These are phyloP conservation scores for Didymella pomorum DNA, from an alignment of 2,329 filamentous ascomycete genomes.

Conservation along the genomic window DNA sequence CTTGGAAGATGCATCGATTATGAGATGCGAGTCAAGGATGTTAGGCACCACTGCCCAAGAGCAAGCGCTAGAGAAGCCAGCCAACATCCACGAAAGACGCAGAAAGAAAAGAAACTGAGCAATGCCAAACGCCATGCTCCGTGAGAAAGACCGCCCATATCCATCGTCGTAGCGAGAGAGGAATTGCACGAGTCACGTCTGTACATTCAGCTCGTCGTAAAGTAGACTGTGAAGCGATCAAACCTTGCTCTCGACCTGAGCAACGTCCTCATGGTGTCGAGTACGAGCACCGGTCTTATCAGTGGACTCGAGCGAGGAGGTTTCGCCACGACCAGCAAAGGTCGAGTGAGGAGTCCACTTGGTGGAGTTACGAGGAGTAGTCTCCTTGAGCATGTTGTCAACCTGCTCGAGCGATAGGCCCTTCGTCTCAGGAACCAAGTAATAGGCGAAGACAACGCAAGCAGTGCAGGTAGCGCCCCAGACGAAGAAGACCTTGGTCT, in stretches of 20 bases:
- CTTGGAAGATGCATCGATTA: background rate
- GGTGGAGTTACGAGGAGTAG: conserved; percentile 73
- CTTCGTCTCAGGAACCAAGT: conserved; percentile 79
- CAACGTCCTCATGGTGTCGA: conserved; percentile 8
- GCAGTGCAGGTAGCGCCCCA: conserved; percentile 62
- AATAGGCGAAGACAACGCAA: conserved; percentile 72
- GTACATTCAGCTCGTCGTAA: background rate
- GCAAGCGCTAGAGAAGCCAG: background rate
- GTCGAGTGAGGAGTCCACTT: conserved; percentile 76
- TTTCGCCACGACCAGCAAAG: conserved; percentile 58
- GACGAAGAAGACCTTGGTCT: conserved; percentile 63
- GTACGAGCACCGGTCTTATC: conserved; percentile 14
- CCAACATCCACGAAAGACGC: background rate
- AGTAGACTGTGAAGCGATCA: background rate
- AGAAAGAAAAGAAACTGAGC: background rate
- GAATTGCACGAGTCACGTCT: background rate
- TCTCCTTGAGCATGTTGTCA: conserved; percentile 86
- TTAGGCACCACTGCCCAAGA: background rate
- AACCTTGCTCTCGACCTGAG: conserved; percentile 3
- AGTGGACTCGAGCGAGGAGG: conserved; percentile 9
- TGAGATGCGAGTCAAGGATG: background rate
- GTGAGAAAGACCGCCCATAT: background rate
- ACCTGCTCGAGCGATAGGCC: conserved; percentile 80
- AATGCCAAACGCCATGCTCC: background rate
- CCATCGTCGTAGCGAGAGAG: background rate